A percentile compares a stretch with the other conserved stretches of the same genome.
Conservation (phyloP, 148 eudicot genomes). For the Silene uniflora region DNA sequence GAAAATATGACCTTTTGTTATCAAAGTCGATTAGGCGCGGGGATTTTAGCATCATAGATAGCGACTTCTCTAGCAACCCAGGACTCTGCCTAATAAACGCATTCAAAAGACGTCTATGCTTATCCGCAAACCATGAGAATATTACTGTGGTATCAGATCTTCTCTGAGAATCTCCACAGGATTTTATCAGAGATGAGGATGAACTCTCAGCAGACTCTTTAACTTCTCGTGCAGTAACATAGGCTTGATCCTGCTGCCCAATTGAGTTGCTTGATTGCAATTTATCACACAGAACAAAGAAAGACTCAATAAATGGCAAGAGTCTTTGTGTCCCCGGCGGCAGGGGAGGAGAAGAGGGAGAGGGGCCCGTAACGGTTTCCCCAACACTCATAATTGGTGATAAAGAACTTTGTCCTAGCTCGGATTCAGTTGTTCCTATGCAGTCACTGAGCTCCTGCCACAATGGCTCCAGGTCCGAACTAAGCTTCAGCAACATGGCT, state of each 20-base stretch:
- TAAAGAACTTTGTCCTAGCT: constrained; percentile 56
- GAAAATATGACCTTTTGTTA: constrained; percentile 87
- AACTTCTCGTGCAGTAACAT: constrained; percentile 75
- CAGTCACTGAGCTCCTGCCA: constrained; percentile 93
- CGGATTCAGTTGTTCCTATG: constrained; percentile 73
- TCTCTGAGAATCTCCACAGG: constrained; percentile 49
- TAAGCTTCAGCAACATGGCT: constrained; percentile 57
- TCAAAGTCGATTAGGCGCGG: constrained; percentile 94
- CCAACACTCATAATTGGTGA: constrained; percentile 46
- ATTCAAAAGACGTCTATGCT: constrained; percentile 88
- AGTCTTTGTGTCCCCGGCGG: constrained; percentile 96
- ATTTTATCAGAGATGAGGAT: constrained; percentile 32
- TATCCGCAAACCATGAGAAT: constrained; percentile 80
- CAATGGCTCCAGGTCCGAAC: constrained; percentile 70
- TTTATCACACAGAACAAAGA: constrained; percentile 93
- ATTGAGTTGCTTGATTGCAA: constrained; percentile 58
- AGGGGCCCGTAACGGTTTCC: constrained; percentile 52
- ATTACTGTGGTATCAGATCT: constrained; percentile 51
- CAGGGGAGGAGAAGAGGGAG: constrained; percentile 65
- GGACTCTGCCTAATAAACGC: constrained; percentile 95
- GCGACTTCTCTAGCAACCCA: constrained; percentile 87
- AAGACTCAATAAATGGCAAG: constrained; percentile 87
- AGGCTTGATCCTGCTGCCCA: constrained; percentile 62
- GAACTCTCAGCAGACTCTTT: constrained; percentile 61
- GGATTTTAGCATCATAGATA: constrained; percentile 86